phyloP scores from a whole-genome alignment of 768 basidiomycete genomes.

The Trametes coccinea region DNA sequence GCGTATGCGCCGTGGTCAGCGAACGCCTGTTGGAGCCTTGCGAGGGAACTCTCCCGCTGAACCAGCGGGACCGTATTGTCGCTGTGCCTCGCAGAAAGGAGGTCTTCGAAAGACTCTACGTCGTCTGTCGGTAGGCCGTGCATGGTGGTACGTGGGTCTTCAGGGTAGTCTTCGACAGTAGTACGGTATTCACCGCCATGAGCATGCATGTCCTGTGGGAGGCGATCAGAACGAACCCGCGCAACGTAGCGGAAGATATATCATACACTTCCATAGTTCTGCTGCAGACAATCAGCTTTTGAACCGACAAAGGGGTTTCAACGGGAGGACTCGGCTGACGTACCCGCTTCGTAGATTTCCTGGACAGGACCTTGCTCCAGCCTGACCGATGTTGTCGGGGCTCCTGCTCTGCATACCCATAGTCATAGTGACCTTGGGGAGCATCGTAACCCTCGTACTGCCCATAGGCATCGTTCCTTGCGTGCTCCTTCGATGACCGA shows the following conservation, averaged over 20 bases:
- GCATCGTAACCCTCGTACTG: conserved; percentile 24
- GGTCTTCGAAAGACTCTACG: conserved; percentile 23
- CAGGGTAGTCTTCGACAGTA: conserved; percentile 22
- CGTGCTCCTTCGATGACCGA: conserved; percentile 26
- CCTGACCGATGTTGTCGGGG: conserved; percentile 20
- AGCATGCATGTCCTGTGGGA: neutral
- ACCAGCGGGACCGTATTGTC: conserved; percentile 29
- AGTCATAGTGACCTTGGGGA: conserved; percentile 23
- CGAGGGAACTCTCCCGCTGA: conserved; percentile 31
- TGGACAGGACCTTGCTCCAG: conserved; percentile 28
- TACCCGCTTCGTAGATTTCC: conserved; percentile 20
- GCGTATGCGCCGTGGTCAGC: conserved; percentile 26
- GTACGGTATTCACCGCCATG: conserved; percentile 10
- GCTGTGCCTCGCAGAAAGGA: conserved; percentile 10
- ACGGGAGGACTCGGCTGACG: neutral
- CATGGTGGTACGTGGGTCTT: conserved; percentile 5
- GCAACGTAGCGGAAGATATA: neutral
- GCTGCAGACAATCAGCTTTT: neutral
- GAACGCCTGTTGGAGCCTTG: conserved; percentile 30
- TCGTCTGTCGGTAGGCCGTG: conserved; percentile 12
- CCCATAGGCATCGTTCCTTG: conserved; percentile 5
- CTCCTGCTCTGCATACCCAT: conserved; percentile 24
- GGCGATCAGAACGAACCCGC: neutral
- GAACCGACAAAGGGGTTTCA: neutral
- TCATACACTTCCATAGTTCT: neutral